Percentiles rank a stretch among this genome's conserved stretches.
phyloP scores from a whole-genome alignment of 164 flowering plant species.

The Magnolia sinica region DNA sequence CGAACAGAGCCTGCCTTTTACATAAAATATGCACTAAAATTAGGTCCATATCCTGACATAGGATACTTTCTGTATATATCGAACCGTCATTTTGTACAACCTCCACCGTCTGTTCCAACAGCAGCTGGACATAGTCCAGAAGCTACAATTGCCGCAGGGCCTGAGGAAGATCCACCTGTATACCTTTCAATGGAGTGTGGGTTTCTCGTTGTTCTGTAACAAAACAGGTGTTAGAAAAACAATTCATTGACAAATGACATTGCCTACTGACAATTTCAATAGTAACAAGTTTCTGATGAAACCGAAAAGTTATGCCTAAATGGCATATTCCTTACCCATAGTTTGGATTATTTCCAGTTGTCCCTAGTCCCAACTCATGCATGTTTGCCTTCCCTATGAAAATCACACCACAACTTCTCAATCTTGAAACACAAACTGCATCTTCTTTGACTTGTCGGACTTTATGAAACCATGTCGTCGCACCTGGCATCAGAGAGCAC shows the following conservation, averaged over 20 bases:
- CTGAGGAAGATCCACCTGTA: constrained; percentile 98
- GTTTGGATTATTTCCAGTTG: constrained; percentile 90
- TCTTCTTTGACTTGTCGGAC: constrained; percentile 59
- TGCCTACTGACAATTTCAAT: neutral
- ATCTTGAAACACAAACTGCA: constrained; percentile 71
- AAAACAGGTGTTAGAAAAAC: neutral
- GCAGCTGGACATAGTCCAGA: constrained; percentile 94
- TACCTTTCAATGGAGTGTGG: constrained; percentile 84
- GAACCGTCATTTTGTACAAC: constrained; percentile 34
- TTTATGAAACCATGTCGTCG: constrained; percentile 80
- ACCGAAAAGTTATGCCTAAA: neutral
- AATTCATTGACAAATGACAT: neutral
- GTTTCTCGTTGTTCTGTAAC: constrained; percentile 76
- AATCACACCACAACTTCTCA: constrained; percentile 87
- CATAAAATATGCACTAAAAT: constrained; percentile 9
- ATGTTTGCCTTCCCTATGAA: constrained; percentile 93
- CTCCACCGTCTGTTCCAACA: constrained; percentile 97
- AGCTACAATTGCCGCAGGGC: constrained; percentile 92
- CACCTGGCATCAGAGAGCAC: constrained; percentile 48
- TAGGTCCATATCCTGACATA: constrained; percentile 9
- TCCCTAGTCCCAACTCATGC: constrained; percentile 96
- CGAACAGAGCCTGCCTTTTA: constrained; percentile 77
- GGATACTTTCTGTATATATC: neutral
- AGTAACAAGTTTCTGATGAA: neutral
- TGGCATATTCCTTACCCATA: constrained; percentile 54